Conservation (phyloP, 257 asterid genomes). For the Forsythia suspensa region DNA sequence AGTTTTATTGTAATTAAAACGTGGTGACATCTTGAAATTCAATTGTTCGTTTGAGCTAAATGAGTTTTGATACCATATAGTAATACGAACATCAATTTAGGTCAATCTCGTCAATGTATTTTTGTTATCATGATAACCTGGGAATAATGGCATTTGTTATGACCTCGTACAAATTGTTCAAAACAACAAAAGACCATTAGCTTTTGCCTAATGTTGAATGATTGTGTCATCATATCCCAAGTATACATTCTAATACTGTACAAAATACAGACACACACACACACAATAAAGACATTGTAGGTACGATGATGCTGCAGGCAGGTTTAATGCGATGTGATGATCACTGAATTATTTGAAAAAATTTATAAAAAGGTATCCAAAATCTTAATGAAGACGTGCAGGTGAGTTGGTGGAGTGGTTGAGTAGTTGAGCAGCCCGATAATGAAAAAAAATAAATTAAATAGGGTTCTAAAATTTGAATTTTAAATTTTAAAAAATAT, state of each 20-base stretch:
- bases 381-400: constrained; percentile 41
- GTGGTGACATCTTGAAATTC: too few relatives aligned
- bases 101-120: too few relatives aligned
- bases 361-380: constrained; percentile 15
- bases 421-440: constrained; percentile 47
- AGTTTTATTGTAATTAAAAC: too few relatives aligned
- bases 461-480: background rate
- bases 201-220: background rate
- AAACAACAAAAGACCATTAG: too few relatives aligned
- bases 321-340: constrained; percentile 37
- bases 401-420: constrained; percentile 55
- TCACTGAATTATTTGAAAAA: constrained; percentile 18
- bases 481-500: background rate
- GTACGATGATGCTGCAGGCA: constrained; percentile 6
- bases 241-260: background rate
- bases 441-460: constrained; percentile 13
- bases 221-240: constrained; percentile 6
- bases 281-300: background rate
- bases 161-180: too few relatives aligned
- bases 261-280: background rate
- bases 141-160: too few relatives aligned
- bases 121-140: too few relatives aligned
- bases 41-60: too few relatives aligned
- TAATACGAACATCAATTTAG: too few relatives aligned
- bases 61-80: too few relatives aligned